Evolutionary conservation across 2,329 filamentous ascomycete species (phyloP).

Genomic region (Mycogone perniciosa): DNA sequence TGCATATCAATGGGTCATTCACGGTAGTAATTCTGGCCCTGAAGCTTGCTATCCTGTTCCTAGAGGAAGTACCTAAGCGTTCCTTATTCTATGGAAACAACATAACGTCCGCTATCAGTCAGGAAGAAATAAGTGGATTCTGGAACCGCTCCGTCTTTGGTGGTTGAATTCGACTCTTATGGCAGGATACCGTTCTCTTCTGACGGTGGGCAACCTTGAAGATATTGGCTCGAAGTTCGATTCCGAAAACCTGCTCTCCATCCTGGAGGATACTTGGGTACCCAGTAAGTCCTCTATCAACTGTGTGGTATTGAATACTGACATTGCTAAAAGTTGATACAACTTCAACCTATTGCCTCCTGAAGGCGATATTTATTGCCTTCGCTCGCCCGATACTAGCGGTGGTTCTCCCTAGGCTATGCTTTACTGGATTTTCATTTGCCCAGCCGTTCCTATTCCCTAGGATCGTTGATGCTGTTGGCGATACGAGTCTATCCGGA

Average conservation of each 20-base stretch:
- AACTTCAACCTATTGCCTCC: no score
- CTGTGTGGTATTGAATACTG: no score
- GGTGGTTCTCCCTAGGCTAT: no score
- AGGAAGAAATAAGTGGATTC: slow-evolving; percentile 20
- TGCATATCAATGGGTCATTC: slow-evolving; percentile 20
- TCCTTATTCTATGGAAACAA: not conserved
- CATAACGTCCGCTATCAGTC: not conserved
- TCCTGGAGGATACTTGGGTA: no score
- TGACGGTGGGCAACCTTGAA: slow-evolving; percentile 27
- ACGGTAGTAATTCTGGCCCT: slow-evolving; percentile 25
- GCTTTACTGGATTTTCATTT: slow-evolving; percentile 27
- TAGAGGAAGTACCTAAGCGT: slow-evolving; percentile 28
- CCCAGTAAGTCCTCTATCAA: no score
- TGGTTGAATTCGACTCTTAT: slow-evolving; percentile 25
- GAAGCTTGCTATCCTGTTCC: slow-evolving; percentile 28
- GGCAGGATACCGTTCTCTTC: slow-evolving; percentile 25
- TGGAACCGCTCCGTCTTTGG: slow-evolving; percentile 21
- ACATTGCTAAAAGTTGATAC: no score
- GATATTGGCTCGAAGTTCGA: slow-evolving; percentile 16
- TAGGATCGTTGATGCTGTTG: slow-evolving; percentile 23
- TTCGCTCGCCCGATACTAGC: no score
- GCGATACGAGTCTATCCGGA: slow-evolving; percentile 15
- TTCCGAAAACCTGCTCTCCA: slow-evolving; percentile 1
- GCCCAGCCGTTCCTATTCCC: slow-evolving; percentile 35
- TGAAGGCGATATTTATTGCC: no score